phyloP scores from a whole-genome alignment of 129 eudicot species.

The Escallonia herrerae region DNA sequence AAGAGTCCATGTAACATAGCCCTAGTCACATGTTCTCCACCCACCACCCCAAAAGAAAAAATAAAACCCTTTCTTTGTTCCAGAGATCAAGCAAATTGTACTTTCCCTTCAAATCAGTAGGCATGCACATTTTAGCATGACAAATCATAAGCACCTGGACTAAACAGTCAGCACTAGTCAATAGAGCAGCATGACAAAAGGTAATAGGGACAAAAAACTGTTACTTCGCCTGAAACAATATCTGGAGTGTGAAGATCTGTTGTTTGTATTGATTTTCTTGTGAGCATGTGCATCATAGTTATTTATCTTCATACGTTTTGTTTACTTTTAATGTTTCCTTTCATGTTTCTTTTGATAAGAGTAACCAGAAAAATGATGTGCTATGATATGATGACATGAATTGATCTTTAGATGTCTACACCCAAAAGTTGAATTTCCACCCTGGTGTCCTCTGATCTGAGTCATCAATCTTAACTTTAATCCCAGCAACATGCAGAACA shows the following conservation, averaged over 20 bases:
- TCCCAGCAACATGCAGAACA: conserved; percentile 63
- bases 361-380: too few species aligned
- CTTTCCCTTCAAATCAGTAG: too few species aligned
- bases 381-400: not conserved
- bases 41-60: not conserved
- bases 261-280: too few species aligned
- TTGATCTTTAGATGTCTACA: conserved; percentile 7
- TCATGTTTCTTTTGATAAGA: not conserved
- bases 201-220: too few species aligned
- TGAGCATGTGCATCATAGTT: not conserved
- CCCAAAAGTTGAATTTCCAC: conserved; percentile 96
- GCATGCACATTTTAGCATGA: too few species aligned
- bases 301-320: not conserved
- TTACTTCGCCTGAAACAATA: too few species aligned
- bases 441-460: conserved; percentile 97
- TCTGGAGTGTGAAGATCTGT: too few species aligned
- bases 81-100: not conserved
- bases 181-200: too few species aligned
- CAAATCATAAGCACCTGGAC: too few species aligned
- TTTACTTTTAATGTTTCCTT: not conserved
- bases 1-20: too few species aligned
- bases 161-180: too few species aligned
- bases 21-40: not conserved
- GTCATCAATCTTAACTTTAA: conserved; percentile 80
- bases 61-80: not conserved